Conservation (phyloP, 1,284 basidiomycete genomes). For the Leccinum solheimii region DNA sequence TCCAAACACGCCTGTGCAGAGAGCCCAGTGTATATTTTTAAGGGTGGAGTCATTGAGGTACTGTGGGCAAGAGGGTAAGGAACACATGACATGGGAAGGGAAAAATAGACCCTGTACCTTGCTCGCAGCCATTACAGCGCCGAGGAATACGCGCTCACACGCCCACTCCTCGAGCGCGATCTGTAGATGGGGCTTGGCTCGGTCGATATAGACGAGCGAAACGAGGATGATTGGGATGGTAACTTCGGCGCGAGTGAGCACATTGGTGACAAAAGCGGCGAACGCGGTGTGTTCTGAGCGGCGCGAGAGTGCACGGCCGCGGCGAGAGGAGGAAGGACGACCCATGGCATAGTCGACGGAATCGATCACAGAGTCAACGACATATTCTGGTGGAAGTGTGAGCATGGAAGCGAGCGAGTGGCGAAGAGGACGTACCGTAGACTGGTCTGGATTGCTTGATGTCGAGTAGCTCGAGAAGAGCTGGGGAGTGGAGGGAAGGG, state of each 20-base stretch:
- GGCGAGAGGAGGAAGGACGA: constrained; percentile 52
- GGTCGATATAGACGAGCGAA: constrained; percentile 67
- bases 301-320: constrained; percentile 48
- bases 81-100: constrained; percentile 18
- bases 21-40: constrained; percentile 76
- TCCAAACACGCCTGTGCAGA: constrained; percentile 76
- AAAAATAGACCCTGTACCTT: constrained; percentile 48
- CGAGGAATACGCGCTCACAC: constrained; percentile 73
- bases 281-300: constrained; percentile 56
- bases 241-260: constrained; percentile 68
- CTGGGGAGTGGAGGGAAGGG: constrained; percentile 57
- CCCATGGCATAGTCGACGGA: constrained; percentile 73
- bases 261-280: constrained; percentile 59
- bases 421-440: constrained; percentile 51
- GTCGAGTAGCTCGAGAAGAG: constrained; percentile 62
- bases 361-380: constrained; percentile 64
- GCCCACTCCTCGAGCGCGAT: constrained; percentile 78
- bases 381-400: constrained; percentile 51
- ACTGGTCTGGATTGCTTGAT: constrained; percentile 57
- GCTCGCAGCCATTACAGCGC: constrained; percentile 68
- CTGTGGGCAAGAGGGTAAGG: constrained; percentile 36
- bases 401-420: background rate
- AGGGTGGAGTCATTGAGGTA: constrained; percentile 74
- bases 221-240: constrained; percentile 62
- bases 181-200: constrained; percentile 70